A percentile compares a stretch with the other conserved stretches of the same genome.
Conservation (phyloP, 305 asterid species). For the Nicotiana rustica region DNA sequence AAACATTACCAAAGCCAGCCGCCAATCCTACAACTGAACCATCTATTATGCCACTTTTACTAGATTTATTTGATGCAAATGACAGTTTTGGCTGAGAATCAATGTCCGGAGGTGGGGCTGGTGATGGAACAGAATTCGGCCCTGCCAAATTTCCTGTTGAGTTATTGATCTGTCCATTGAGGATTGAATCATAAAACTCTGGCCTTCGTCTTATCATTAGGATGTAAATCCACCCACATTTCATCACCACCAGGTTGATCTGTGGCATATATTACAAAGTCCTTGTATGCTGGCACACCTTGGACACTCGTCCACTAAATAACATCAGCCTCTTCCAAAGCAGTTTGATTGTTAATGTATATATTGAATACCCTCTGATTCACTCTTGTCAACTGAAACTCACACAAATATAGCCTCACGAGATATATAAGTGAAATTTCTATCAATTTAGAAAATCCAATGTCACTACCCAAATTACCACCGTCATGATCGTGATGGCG, state of each 20-base stretch:
- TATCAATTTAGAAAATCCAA: conserved; percentile 70
- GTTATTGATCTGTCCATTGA: conserved; percentile 70
- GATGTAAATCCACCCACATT: conserved; percentile 67
- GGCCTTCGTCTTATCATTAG: conserved; percentile 50
- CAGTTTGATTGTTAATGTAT: conserved; percentile 61
- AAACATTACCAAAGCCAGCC: conserved; percentile 39
- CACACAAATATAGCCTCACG: conserved; percentile 80
- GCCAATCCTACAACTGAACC: conserved; percentile 49
- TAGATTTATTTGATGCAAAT: conserved; percentile 34
- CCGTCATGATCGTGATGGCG: too few relatives aligned
- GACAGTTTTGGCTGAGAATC: conserved; percentile 23
- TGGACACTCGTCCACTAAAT: conserved; percentile 53
- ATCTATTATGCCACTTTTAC: conserved; percentile 39
- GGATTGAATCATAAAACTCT: conserved; percentile 57
- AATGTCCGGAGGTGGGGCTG: conserved; percentile 9
- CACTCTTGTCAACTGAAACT: conserved; percentile 51
- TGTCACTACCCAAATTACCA: too few relatives aligned
- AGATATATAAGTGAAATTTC: conserved; percentile 58
- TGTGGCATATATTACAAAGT: conserved; percentile 51
- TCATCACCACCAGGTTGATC: conserved; percentile 42
- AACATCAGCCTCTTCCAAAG: conserved; percentile 59
- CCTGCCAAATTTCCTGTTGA: conserved; percentile 61
- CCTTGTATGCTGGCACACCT: conserved; percentile 60
- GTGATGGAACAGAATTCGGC: conserved; percentile 56
- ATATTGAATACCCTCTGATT: conserved; percentile 74